phyloP scores from a whole-genome alignment of 2,329 filamentous ascomycete species.

The Arthrobotrys entomopaga region DNA sequence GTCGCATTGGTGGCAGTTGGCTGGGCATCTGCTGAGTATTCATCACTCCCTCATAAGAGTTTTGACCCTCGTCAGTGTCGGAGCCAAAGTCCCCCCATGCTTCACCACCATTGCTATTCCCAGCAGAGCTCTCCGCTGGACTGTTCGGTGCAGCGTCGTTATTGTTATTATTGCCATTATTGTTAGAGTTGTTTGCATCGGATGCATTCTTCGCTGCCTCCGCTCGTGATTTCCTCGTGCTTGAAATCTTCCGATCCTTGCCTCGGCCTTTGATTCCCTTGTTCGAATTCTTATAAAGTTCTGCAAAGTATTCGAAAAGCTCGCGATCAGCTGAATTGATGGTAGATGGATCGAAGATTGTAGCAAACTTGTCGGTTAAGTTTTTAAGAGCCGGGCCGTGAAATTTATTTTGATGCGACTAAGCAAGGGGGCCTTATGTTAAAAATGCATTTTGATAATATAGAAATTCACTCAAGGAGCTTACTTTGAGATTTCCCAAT shows the following conservation, averaged over 20 bases:
- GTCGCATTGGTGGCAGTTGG: slow-evolving; percentile 51
- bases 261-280: slow-evolving; percentile 97
- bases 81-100: slow-evolving; percentile 41
- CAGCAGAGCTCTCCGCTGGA: slow-evolving; percentile 46
- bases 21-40: slow-evolving; percentile 48
- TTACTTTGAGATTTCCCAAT: slow-evolving; percentile 88
- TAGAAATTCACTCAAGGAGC: slow-evolving; percentile 38
- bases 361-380: slow-evolving; percentile 77
- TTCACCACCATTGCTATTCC: slow-evolving; percentile 41
- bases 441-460: slow-evolving; percentile 18
- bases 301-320: slow-evolving; percentile 83
- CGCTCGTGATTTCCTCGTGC: slow-evolving; percentile 56
- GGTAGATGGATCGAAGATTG: slow-evolving; percentile 70
- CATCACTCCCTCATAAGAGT: slow-evolving; percentile 50
- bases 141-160: slow-evolving; percentile 32
- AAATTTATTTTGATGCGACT: slow-evolving; percentile 95
- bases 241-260: slow-evolving; percentile 76
- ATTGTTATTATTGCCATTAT: slow-evolving; percentile 24
- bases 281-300: slow-evolving; percentile 96
- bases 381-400: slow-evolving; percentile 78
- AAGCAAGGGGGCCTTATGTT: slow-evolving; percentile 42
- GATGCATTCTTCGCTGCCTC: slow-evolving; percentile 56
- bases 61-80: slow-evolving; percentile 52
- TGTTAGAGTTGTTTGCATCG: slow-evolving; percentile 27
- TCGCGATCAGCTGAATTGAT: slow-evolving; percentile 77